Evolutionary conservation across 2,329 filamentous ascomycete species (phyloP), one percentile per base, ranked within the genome.

Genomic region (Ambrosiella beaveri): DNA sequence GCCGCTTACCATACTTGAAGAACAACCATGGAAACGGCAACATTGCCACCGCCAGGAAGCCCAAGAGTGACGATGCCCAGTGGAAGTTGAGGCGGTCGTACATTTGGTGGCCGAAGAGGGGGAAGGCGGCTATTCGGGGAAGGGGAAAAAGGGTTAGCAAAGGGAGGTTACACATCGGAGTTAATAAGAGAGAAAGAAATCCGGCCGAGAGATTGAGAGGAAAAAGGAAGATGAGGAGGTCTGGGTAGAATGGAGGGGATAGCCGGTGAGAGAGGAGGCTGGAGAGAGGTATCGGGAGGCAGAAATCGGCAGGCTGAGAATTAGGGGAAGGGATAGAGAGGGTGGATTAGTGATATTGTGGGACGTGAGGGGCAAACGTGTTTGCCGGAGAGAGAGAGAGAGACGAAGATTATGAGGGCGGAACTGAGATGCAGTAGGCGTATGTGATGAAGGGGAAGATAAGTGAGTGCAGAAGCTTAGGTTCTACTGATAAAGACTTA

Each of bases 81-180:
- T 84, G 79, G 60, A 83, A 78, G 13, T 85, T 86, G 27, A 90
- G 73, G 35, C 71, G 75, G 7, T 77, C 67, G 65, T 88, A 91
- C 82, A 90, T 80, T 63, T 82, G 84, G 36, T 80, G 76, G 13
- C 84, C 84, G 67, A 90, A 89, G 1, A 89, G 71, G 12, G 86
- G 85, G 64, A 90, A 90, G 2, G 81, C 79, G 56, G 87, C 88
- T 80, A 62, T 51, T 7, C 11, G 27, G 27, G 27, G 27, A 27
- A 27, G 27, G 27, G 5, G 5, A 27, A 27, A 41, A 41, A 41
- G 11, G n/a, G 39, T 41, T 41, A 41, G 39, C 2, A 27, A 27
- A 4, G 27, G 3, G 27, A 4, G 27, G 27, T 41, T 41, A 11
- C n/a, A 41, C 6, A 11, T 41, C 9, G 39, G n/a, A 35, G 17